Conservation (phyloP, 139 green algal genomes). For the Tetratostichococcus sp. region DNA sequence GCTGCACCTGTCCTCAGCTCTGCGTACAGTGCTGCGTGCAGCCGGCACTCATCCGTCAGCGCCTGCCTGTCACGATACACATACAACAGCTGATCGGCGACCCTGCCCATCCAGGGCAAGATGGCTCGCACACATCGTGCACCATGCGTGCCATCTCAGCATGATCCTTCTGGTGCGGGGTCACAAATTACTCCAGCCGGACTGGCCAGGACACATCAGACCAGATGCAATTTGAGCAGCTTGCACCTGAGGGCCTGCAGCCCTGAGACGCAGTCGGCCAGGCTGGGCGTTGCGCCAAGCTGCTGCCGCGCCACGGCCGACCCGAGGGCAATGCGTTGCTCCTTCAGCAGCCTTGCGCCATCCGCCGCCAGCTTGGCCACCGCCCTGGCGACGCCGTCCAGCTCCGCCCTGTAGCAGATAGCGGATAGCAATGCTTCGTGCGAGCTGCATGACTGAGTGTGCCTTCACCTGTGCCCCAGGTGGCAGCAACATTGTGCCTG, state of each 20-base stretch:
- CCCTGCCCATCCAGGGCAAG: too few relatives aligned
- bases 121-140: background rate
- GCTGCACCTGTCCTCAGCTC: background rate
- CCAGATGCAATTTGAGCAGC: background rate
- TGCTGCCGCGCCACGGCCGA: background rate
- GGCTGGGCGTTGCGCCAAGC: constrained; percentile 12
- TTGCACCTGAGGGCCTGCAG: constrained; percentile 14
- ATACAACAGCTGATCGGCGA: too few relatives aligned
- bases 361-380: constrained; percentile 8
- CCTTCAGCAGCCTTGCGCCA: constrained; percentile 15
- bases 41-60: background rate
- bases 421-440: too few relatives aligned
- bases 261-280: constrained; percentile 15
- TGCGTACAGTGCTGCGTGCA: background rate
- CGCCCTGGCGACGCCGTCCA: background rate
- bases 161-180: too few relatives aligned
- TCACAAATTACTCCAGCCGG: too few relatives aligned
- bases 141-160: too few relatives aligned
- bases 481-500: too few relatives aligned
- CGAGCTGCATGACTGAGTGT: background rate
- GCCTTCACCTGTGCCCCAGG: background rate
- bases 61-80: too few relatives aligned
- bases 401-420: background rate
- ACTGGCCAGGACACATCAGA: too few relatives aligned
- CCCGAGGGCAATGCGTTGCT: constrained; percentile 9